Conservation (phyloP, 768 basidiomycete species). For the Tulasnella calospora region DNA sequence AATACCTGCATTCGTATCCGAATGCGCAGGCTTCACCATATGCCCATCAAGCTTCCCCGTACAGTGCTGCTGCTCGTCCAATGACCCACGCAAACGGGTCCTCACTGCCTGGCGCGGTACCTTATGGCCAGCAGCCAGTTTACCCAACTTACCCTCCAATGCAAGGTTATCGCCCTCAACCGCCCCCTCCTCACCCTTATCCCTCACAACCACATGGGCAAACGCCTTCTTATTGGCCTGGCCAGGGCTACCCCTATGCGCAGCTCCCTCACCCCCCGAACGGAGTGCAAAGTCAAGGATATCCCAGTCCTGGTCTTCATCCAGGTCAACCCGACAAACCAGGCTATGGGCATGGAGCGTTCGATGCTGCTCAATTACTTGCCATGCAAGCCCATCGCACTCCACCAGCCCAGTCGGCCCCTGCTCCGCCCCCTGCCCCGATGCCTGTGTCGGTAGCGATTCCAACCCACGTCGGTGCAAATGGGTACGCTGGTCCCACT, state of each 20-base stretch:
- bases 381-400: slow-evolving; percentile 1
- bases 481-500: not conserved
- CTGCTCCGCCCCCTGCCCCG: slow-evolving; percentile 1
- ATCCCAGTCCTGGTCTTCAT: not conserved
- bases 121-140: not conserved
- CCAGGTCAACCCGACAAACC: not conserved
- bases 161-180: not conserved
- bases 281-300: not conserved
- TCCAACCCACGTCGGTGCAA: not conserved
- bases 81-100: not conserved
- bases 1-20: not conserved
- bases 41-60: not conserved
- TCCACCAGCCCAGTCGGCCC: not conserved
- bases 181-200: not conserved
- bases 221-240: not conserved
- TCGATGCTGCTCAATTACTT: not conserved
- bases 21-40: not conserved
- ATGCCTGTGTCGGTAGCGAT: not conserved
- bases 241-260: not conserved
- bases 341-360: not conserved
- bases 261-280: not conserved
- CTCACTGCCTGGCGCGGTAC: not conserved
- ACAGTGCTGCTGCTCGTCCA: not conserved
- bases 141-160: not conserved
- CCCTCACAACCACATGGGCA: not conserved